phyloP scores from a whole-genome alignment of 768 basidiomycete genomes.

The Auriscalpium vulgare region DNA sequence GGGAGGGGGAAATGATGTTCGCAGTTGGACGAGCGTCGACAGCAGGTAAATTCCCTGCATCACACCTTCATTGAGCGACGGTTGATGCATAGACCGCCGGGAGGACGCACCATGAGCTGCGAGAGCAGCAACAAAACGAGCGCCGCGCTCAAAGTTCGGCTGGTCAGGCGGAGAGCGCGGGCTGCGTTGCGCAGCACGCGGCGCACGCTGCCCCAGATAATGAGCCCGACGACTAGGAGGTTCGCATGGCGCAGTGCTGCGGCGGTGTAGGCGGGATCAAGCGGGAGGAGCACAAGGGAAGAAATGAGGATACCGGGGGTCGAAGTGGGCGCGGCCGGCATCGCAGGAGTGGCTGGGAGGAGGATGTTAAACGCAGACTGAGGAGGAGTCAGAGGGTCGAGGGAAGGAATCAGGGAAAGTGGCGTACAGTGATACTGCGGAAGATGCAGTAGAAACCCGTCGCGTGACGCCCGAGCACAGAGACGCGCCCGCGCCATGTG shows the following conservation, averaged over 20 bases:
- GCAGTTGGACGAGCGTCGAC: slow-evolving; percentile 75
- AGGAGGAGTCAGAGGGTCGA: background rate
- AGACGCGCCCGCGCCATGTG: slow-evolving; percentile 9
- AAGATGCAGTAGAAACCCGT: slow-evolving; percentile 13
- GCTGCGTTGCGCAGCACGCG: slow-evolving; percentile 63
- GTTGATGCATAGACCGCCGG: background rate
- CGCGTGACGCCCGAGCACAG: slow-evolving; percentile 9
- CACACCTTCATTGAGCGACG: background rate
- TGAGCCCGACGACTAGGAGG: slow-evolving; percentile 63
- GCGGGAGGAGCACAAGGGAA: slow-evolving; percentile 31
- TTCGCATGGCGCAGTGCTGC: slow-evolving; percentile 43
- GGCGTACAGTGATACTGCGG: slow-evolving; percentile 30
- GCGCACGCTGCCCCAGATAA: slow-evolving; percentile 67
- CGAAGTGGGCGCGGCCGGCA: slow-evolving; percentile 20
- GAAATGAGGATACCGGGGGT: slow-evolving; percentile 38
- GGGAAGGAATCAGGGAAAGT: background rate
- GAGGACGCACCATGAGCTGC: slow-evolving; percentile 65
- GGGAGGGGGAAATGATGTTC: slow-evolving; percentile 71
- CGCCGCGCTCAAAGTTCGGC: slow-evolving; percentile 62
- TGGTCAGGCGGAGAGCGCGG: slow-evolving; percentile 41
- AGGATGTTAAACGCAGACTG: slow-evolving; percentile 50
- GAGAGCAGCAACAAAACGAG: slow-evolving; percentile 71
- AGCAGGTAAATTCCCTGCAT: slow-evolving; percentile 73
- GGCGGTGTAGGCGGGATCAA: slow-evolving; percentile 18
- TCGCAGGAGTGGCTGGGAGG: slow-evolving; percentile 23